Conservation (phyloP, 176 grass and related monocot genomes). For the Pontederia crassipes region DNA sequence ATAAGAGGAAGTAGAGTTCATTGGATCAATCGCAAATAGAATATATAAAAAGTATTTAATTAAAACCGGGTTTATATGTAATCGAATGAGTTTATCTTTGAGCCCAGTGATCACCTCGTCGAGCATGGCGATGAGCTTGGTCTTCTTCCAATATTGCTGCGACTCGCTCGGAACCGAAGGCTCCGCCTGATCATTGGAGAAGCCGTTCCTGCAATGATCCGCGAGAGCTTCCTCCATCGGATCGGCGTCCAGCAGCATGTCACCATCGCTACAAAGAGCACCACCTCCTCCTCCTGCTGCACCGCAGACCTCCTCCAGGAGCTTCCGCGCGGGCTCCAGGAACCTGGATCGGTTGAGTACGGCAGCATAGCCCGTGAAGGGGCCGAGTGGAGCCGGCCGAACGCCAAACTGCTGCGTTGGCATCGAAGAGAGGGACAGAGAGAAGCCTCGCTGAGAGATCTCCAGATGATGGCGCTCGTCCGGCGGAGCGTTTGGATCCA, state of each 20-base stretch:
- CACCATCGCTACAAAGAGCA: not conserved
- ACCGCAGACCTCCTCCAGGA: conserved; percentile 5
- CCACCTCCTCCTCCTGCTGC: not conserved
- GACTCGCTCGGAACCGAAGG: not conserved
- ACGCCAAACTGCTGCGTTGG: not conserved
- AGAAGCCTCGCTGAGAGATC: conserved; percentile 17
- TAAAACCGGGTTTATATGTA: not conserved
- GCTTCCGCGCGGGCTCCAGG: conserved; percentile 8
- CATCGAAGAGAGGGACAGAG: conserved; percentile 7
- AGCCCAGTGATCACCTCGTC: conserved; percentile 1
- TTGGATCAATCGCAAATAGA: not conserved
- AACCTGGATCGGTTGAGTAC: conserved; percentile 19
- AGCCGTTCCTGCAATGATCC: conserved; percentile 18
- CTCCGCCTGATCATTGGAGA: not conserved
- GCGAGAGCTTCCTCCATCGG: not conserved
- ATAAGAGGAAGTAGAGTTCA: not conserved
- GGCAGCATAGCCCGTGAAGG: conserved; percentile 19
- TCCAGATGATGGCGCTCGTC: not conserved
- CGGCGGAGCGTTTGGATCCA: not conserved
- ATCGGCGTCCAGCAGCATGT: conserved; percentile 12
- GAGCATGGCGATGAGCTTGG: conserved; percentile 10
- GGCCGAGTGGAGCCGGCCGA: not conserved
- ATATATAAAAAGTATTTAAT: conserved; percentile 18
- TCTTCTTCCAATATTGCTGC: conserved; percentile 10
- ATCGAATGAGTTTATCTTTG: not conserved